These are phyloP conservation scores for Diatrype stigma DNA, from an alignment of 2,329 filamentous ascomycete species.

Conservation along the genomic window DNA sequence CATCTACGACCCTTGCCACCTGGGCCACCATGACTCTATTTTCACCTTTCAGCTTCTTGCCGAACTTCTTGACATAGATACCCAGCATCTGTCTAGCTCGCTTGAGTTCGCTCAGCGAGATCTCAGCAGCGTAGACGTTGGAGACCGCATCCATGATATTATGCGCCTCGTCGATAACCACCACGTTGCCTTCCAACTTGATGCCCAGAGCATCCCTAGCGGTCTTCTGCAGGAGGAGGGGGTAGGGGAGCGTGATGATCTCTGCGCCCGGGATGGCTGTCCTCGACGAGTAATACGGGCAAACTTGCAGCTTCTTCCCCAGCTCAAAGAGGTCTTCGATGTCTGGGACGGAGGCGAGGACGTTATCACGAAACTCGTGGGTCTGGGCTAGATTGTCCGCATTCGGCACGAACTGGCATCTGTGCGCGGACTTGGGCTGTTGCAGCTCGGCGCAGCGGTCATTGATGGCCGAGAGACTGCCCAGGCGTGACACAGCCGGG, in stretches of 20 bases:
- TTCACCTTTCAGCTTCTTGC: constrained; percentile 81
- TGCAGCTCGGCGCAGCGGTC: constrained; percentile 90
- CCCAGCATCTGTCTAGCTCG: constrained; percentile 71
- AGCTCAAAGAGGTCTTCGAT: constrained; percentile 85
- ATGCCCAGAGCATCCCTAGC: constrained; percentile 85
- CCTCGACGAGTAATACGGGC: constrained; percentile 94
- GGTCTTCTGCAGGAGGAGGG: constrained; percentile 78
- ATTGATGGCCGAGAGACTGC: constrained; percentile 77
- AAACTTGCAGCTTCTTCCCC: constrained; percentile 75
- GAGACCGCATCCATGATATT: constrained; percentile 96
- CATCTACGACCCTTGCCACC: constrained; percentile 77
- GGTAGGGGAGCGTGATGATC: constrained; percentile 90
- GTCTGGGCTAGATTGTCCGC: constrained; percentile 69
- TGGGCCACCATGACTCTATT: constrained; percentile 91
- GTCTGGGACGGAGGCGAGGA: constrained; percentile 79
- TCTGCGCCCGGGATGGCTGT: constrained; percentile 78
- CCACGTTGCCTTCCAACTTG: constrained; percentile 78
- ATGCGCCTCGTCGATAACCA: constrained; percentile 97
- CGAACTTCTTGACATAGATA: constrained; percentile 81
- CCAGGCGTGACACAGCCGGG: constrained; percentile 67
- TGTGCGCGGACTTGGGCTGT: constrained; percentile 61
- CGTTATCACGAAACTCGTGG: constrained; percentile 79
- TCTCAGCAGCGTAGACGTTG: constrained; percentile 75
- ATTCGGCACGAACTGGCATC: constrained; percentile 74
- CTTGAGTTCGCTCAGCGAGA: constrained; percentile 69